phyloP scores from a whole-genome alignment of 2,329 filamentous ascomycete genomes.

The Aspergillus piperis region DNA sequence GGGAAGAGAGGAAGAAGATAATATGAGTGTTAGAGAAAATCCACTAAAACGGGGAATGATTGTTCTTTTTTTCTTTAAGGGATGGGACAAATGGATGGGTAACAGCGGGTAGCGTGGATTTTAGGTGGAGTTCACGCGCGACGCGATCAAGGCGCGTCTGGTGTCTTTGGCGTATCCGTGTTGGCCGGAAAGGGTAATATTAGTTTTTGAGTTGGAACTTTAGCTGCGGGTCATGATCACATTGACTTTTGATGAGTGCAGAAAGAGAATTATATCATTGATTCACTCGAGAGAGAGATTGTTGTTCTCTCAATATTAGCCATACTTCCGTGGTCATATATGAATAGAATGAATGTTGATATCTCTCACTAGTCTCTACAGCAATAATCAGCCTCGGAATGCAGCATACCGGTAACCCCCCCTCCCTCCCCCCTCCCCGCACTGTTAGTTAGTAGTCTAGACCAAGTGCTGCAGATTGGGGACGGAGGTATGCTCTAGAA shows the following conservation, averaged over 20 bases:
- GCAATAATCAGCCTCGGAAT: conserved; percentile 16
- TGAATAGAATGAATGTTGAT: background rate
- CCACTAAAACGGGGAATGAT: background rate
- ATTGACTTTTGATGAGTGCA: background rate
- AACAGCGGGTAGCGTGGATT: conserved; percentile 7
- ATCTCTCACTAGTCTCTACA: conserved; percentile 11
- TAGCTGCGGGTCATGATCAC: background rate
- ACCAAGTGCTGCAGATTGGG: background rate
- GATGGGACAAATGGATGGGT: conserved; percentile 1
- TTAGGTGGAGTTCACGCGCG: conserved; percentile 15
- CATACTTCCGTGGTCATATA: background rate
- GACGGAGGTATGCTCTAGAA: background rate
- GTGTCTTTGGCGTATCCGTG: conserved; percentile 12
- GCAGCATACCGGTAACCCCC: conserved; percentile 15
- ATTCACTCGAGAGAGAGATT: background rate
- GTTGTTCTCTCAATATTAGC: background rate
- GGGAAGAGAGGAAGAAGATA: background rate
- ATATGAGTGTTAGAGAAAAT: background rate
- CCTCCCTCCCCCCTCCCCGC: background rate
- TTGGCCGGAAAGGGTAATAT: conserved; percentile 17
- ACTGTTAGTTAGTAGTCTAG: background rate
- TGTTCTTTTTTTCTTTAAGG: conserved; percentile 10
- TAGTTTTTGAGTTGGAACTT: background rate
- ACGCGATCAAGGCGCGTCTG: conserved; percentile 20
- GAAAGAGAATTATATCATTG: background rate